Conservation (phyloP, 306 rosid species). For the Psophocarpus tetragonolobus region DNA sequence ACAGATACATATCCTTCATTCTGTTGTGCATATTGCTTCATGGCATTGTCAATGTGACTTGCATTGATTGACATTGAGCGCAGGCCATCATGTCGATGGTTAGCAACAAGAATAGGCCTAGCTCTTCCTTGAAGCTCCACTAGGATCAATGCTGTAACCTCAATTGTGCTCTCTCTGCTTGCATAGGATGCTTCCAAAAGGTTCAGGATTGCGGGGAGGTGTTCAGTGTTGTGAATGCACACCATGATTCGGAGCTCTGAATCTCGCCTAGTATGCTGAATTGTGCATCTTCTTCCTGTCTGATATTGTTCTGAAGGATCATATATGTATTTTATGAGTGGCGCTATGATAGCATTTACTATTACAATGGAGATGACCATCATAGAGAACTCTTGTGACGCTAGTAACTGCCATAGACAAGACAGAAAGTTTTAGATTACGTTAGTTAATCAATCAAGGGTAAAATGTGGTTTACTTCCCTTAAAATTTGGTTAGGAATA, state of each 20-base stretch:
- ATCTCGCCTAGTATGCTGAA: conserved; percentile 51
- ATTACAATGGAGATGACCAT: conserved; percentile 37
- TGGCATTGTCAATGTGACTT: conserved; percentile 47
- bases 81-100: conserved; percentile 29
- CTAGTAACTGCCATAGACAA: conserved; percentile 43
- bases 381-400: conserved; percentile 51
- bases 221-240: conserved; percentile 50
- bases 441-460: neutral
- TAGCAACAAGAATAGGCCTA: conserved; percentile 56
- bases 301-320: conserved; percentile 54
- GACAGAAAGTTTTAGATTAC: neutral
- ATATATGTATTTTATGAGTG: conserved; percentile 43
- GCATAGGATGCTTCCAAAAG: conserved; percentile 67
- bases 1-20: conserved; percentile 43
- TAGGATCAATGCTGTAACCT: conserved; percentile 51
- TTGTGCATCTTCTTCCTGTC: conserved; percentile 38
- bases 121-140: conserved; percentile 57
- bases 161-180: conserved; percentile 44
- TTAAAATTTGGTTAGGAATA: neutral
- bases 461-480: neutral
- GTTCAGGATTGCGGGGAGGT: conserved; percentile 51
- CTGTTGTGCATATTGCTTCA: conserved; percentile 43
- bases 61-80: conserved; percentile 17
- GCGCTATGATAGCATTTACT: conserved; percentile 53
- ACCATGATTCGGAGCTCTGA: conserved; percentile 56